Conservation (phyloP, 805 yeast genomes). For the Candida yuanshanica region DNA sequence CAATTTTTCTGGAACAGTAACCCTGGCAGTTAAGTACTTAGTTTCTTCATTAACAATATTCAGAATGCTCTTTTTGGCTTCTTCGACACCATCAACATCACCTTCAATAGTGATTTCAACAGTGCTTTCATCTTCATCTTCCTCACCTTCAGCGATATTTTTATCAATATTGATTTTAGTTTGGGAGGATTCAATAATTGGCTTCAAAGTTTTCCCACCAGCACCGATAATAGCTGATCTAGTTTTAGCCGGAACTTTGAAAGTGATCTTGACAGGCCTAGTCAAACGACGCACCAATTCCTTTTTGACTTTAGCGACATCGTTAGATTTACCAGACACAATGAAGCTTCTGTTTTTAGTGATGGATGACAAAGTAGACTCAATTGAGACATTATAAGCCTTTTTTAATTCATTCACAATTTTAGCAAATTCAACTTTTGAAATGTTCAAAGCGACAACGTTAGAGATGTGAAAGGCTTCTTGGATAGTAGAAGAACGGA, state of each 20-base stretch:
- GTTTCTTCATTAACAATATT: constrained; percentile 74
- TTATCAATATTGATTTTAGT: constrained; percentile 67
- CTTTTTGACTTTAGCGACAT: constrained; percentile 65
- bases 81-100: constrained; percentile 74
- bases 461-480: constrained; percentile 73
- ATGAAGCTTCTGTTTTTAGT: constrained; percentile 78
- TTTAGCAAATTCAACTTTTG: constrained; percentile 63
- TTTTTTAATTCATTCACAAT: constrained; percentile 59
- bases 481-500: constrained; percentile 56
- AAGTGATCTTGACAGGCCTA: constrained; percentile 56
- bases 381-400: constrained; percentile 60
- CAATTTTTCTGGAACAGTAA: constrained; percentile 36
- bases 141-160: constrained; percentile 36
- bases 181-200: constrained; percentile 63
- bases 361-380: constrained; percentile 72
- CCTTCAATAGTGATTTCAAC: constrained; percentile 69
- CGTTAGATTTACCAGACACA: constrained; percentile 66
- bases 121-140: constrained; percentile 54
- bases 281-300: constrained; percentile 72
- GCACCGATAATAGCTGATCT: constrained; percentile 82
- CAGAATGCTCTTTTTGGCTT: constrained; percentile 64
- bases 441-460: constrained; percentile 58
- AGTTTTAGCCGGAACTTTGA: constrained; percentile 69
- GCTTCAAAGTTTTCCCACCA: constrained; percentile 76
- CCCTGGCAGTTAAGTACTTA: constrained; percentile 44